These are phyloP conservation scores for Trichomonas tenax DNA, from an alignment of 208 protist species.

Conservation along the genomic window DNA sequence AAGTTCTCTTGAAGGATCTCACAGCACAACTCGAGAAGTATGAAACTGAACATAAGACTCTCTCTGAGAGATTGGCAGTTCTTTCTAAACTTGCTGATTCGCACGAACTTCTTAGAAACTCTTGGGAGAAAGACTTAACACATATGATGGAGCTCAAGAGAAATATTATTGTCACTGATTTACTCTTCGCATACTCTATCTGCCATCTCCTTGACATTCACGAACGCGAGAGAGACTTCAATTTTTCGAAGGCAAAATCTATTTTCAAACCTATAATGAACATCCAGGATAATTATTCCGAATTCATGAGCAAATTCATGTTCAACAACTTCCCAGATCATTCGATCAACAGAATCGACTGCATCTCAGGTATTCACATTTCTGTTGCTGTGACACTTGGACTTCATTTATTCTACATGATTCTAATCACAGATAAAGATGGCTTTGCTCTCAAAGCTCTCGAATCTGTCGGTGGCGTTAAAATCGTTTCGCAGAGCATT, in stretches of 20 bases:
- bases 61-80: not conserved
- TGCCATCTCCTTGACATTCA: not conserved
- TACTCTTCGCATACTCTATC: not conserved
- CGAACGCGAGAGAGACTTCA: not conserved
- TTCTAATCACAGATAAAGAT: not conserved
- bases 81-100: not conserved
- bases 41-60: not conserved
- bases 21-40: not conserved
- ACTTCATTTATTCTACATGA: not conserved
- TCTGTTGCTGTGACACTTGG: not conserved
- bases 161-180: not conserved
- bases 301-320: not conserved
- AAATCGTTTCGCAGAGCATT: not conserved
- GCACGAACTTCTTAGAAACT: not conserved
- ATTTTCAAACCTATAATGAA: not conserved
- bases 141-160: not conserved
- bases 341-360: not conserved
- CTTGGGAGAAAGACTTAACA: not conserved
- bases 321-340: not conserved
- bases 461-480: not conserved
- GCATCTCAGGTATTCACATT: not conserved
- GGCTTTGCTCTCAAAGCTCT: not conserved
- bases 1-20: not conserved
- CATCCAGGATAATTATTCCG: not conserved
- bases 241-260: not conserved